Evolutionary conservation across 257 asterid genomes (phyloP).

Genomic region (Scutellaria baicalensis): DNA sequence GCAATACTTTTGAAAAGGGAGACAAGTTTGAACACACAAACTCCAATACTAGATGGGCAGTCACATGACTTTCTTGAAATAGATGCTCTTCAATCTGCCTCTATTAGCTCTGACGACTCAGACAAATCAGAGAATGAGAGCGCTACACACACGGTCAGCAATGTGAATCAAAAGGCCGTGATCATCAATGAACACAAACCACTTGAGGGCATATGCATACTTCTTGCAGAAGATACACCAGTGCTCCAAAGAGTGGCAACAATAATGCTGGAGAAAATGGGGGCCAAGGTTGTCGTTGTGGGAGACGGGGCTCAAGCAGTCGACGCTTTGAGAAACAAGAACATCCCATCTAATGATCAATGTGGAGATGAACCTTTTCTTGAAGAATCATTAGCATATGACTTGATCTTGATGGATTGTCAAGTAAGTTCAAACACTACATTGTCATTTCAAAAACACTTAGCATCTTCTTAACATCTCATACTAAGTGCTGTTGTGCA

Average conservation of each 20-base stretch:
- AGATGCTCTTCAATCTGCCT: conserved; percentile 41
- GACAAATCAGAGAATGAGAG: conserved; percentile 45
- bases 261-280: conserved; percentile 86
- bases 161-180: conserved; percentile 3
- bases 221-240: conserved; percentile 86
- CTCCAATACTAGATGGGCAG: conserved; percentile 28
- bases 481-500: conserved; percentile 5
- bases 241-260: conserved; percentile 91
- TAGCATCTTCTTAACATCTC: neutral
- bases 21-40: conserved; percentile 19
- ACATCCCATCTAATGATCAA: too few relatives aligned
- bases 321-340: conserved; percentile 39
- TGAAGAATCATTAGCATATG: conserved; percentile 37
- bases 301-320: conserved; percentile 86
- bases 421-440: conserved; percentile 49
- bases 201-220: conserved; percentile 58
- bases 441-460: neutral
- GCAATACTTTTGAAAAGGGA: conserved; percentile 32
- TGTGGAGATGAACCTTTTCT: too few relatives aligned
- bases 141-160: neutral
- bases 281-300: conserved; percentile 75
- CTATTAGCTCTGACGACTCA: conserved; percentile 57
- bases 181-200: conserved; percentile 27
- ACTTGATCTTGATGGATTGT: conserved; percentile 93
- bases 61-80: conserved; percentile 51